A percentile compares a stretch with the other conserved stretches of the same genome.
These are phyloP conservation scores for Nothophytophthora sp. DNA, from an alignment of 352 stramenopile species.

Conservation along the genomic window DNA sequence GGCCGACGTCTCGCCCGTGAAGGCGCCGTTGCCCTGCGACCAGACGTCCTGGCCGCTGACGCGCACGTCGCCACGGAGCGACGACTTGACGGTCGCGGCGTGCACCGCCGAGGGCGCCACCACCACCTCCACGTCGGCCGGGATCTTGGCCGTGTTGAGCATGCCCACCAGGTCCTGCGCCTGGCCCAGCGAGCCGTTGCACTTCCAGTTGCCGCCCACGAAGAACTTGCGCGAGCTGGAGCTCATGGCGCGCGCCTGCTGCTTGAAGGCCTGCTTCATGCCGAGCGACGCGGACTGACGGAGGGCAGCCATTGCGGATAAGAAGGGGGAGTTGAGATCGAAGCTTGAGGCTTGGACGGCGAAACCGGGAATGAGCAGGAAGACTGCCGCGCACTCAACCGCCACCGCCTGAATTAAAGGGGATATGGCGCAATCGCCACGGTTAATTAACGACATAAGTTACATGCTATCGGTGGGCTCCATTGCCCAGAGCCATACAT, in stretches of 20 bases:
- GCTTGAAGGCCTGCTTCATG: conserved; percentile 36
- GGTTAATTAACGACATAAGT: no score
- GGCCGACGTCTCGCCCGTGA: conserved; percentile 97
- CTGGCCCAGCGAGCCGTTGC: conserved; percentile 82
- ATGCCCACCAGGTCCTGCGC: conserved; percentile 70
- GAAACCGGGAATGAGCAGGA: conserved; percentile 47
- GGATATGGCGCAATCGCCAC: no score
- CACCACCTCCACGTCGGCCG: conserved; percentile 93
- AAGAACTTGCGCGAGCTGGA: conserved; percentile 95
- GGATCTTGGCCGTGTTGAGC: conserved; percentile 87
- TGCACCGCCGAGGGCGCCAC: conserved; percentile 96
- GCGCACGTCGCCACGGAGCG: conserved; percentile 62
- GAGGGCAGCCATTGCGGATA: conserved; percentile 39
- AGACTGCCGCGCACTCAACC: conserved; percentile 8
- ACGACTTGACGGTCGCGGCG: conserved; percentile 59
- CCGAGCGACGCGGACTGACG: conserved; percentile 20
- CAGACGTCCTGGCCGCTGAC: conserved; percentile 96
- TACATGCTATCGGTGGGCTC: no score
- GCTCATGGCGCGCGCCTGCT: conserved; percentile 66
- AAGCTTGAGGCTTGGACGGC: conserved; percentile 34
- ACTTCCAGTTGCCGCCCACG: conserved; percentile 99
- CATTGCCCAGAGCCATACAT: no score
- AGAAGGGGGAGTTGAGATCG: conserved; percentile 8
- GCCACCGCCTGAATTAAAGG: no score
- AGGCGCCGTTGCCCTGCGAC: conserved; percentile 94